Base-by-base conservation (phyloP, 306 rosid genomes). In the Adenanthera pavonina region DNA sequence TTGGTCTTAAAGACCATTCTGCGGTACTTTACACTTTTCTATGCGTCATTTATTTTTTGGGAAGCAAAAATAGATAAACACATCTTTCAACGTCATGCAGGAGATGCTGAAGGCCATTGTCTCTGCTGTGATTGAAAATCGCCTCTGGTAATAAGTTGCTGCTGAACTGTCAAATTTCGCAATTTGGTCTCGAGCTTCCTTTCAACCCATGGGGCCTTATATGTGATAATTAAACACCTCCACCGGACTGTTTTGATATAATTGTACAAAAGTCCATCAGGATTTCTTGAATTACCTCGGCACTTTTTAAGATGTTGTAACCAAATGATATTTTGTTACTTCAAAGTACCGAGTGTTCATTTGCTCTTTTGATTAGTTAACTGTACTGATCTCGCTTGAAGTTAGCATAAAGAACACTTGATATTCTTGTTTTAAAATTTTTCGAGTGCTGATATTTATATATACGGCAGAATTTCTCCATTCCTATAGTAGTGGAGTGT, bases 1-100 rank as follows among this genome's bases (percentile, higher is more conserved):
- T 95, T 76, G 97, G 99, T 79, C 97, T 95, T 64, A 93, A 87
- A 91, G 97, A 95, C 83, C 95, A 95, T 87, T 89, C 98, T 35
- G 78, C 41, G 92, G 97, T 90, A 88, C 43, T 17, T 41, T 66
- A 41, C 72, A 40, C 48, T 65, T 1, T 25, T 72, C 61, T 78
- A 2, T 35, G 57, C 19, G 16, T 75, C 8, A 69, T 33, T 54
- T 62, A 30, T 34, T 35, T 25, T 25, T 25, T 25, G 30, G 30
- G 10, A 0, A 48, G 15, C 13, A 30, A 64, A 14, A 25, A 57
- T 20, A 34, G 57, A 44, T 25, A 25, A 59, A 77, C 25, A 41
- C 76, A 76, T 43, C 6, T 46, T 81, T 46, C 44, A 38, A 15
- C 49, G 62, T 78, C 44, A 62, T 84, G 90, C 91, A 95, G 99